Conservation (phyloP, 495 filamentous ascomycete genomes). For the Penicillium subrubescens region DNA sequence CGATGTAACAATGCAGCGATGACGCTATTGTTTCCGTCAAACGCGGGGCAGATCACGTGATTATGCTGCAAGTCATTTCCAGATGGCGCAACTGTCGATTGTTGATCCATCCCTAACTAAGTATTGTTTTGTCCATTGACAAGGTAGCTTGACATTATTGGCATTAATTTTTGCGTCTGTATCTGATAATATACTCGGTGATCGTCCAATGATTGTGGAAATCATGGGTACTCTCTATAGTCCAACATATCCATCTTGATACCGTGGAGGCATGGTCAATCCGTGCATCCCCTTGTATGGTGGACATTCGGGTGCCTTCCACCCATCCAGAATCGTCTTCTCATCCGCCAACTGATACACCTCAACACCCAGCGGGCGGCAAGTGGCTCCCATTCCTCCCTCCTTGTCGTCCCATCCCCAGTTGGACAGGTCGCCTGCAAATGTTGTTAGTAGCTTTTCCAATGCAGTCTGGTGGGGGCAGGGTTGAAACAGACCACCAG, state of each 20-base stretch:
- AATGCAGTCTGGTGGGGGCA: constrained; percentile 1
- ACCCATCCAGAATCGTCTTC: constrained; percentile 52
- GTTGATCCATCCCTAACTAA: background rate
- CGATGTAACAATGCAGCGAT: constrained; percentile 29
- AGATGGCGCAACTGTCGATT: background rate
- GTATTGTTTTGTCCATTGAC: background rate
- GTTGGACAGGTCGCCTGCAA: constrained; percentile 67
- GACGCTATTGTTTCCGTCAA: constrained; percentile 20
- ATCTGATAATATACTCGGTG: background rate
- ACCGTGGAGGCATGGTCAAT: constrained; percentile 49
- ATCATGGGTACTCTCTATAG: constrained; percentile 14
- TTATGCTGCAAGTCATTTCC: constrained; percentile 13
- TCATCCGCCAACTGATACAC: constrained; percentile 62
- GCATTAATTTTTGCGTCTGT: background rate
- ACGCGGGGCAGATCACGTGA: constrained; percentile 33
- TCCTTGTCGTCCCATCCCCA: constrained; percentile 75
- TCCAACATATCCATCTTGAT: constrained; percentile 36
- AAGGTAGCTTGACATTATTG: background rate
- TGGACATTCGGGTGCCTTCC: constrained; percentile 59
- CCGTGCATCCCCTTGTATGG: constrained; percentile 70
- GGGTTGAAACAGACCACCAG: constrained; percentile 42
- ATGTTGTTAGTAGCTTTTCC: constrained; percentile 31
- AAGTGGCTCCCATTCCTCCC: constrained; percentile 69
- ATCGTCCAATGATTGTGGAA: too few relatives aligned
- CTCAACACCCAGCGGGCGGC: constrained; percentile 71